phyloP scores from a whole-genome alignment of 2,329 filamentous ascomycete genomes.

The Colletotrichum sp. region DNA sequence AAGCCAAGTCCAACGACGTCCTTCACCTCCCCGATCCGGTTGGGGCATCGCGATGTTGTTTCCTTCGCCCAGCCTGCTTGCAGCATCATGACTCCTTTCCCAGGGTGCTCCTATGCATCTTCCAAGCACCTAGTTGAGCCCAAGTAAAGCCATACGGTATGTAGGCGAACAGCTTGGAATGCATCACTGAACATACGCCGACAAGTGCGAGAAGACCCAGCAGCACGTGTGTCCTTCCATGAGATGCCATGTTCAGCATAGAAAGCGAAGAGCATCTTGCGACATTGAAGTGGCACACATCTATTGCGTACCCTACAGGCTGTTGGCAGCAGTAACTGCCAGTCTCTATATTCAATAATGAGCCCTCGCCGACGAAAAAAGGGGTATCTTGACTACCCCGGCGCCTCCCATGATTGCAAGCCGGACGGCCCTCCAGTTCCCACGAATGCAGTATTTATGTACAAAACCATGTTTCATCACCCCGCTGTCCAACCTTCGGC shows the following conservation, averaged over 20 bases:
- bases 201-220: neutral
- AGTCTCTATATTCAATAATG: neutral
- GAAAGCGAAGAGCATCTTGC: neutral
- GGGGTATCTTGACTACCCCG: slow-evolving; percentile 3
- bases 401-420: slow-evolving; percentile 1
- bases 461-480: neutral
- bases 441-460: neutral
- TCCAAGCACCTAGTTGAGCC: neutral
- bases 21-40: neutral
- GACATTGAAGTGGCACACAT: neutral
- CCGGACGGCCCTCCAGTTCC: neutral
- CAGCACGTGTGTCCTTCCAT: neutral
- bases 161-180: neutral
- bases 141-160: neutral
- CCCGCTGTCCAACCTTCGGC: neutral
- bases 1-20: neutral
- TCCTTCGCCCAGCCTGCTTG: neutral
- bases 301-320: neutral
- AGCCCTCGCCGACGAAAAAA: neutral
- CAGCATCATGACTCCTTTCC: neutral
- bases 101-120: neutral
- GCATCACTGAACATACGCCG: neutral
- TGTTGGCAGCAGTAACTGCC: neutral
- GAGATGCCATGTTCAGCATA: neutral
- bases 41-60: neutral